phyloP scores from a whole-genome alignment of 2,329 filamentous ascomycete genomes.

The Fusarium armeniacum region DNA sequence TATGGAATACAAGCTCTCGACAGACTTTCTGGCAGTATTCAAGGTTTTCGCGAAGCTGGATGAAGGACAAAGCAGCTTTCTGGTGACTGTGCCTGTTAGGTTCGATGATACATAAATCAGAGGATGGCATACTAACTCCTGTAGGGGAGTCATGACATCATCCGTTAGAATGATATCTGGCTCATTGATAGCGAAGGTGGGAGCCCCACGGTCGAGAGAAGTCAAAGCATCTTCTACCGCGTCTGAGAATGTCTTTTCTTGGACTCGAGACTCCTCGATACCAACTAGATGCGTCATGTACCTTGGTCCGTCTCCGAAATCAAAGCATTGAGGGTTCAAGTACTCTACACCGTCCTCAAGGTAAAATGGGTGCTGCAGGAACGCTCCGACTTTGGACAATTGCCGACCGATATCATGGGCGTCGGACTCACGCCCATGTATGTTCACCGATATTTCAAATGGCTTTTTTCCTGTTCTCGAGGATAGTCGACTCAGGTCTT shows the following conservation, averaged over 20 bases:
- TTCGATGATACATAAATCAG: accelerated
- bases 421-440: not conserved
- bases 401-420: not conserved
- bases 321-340: not conserved
- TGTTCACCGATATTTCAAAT: not conserved
- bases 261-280: not conserved
- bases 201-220: not conserved
- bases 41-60: not conserved
- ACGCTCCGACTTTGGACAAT: not conserved
- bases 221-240: not conserved
- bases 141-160: not conserved
- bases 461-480: accelerated
- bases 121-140: not conserved
- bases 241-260: not conserved
- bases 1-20: not conserved
- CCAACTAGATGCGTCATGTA: not conserved
- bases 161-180: not conserved
- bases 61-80: not conserved
- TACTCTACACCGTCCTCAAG: not conserved
- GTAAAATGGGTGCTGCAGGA: not conserved
- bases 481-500: not conserved
- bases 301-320: not conserved
- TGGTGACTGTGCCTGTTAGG: not conserved
- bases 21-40: not conserved
- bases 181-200: not conserved